Evolutionary conservation across 768 basidiomycete genomes (phyloP), one percentile per base, ranked within the genome.

Genomic region (Pleurotus salmoneostramineus): DNA sequence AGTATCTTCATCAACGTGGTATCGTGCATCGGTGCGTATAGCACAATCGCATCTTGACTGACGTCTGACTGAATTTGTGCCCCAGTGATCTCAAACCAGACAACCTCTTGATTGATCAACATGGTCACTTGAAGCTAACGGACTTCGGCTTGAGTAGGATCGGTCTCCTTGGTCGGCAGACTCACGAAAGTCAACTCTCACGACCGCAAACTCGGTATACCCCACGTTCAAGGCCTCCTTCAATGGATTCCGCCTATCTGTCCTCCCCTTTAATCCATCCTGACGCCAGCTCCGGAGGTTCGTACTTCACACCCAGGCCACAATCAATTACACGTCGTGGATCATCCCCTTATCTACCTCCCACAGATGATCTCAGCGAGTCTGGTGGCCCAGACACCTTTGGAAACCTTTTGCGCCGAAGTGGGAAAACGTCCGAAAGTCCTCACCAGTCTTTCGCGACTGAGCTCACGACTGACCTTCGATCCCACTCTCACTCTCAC

Each of bases 21-120:
- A 88, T 99, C 61, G 93, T 98, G 60, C 97, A 99, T 80, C 93
- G 96, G 96, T 95, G n/a, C n/a, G n/a, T n/a, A n/a, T n/a, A n/a
- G n/a, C n/a, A n/a, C n/a, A n/a, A n/a, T n/a, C n/a, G n/a, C n/a
- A n/a, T n/a, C n/a, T n/a, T n/a, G n/a, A n/a, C n/a, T n/a, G n/a
- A n/a, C n/a, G n/a, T n/a, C n/a, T n/a, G 36, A 60, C 52, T 49
- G 50, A 52, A 7, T 33, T 33, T 50, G 45, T n/a, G 58, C 56
- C 66, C 33, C 67, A 97, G 97, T 75, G 97, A 98, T 69, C 73
- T 98, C 60, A 98, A 98, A 69, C 97, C 97, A 11, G 97, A 99
- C 74, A 99, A 99, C 67, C 76, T 99, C 42, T 89, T 99, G 40
- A 98, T 99, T 65, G 96, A 99, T 72, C 84, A 92, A 50, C 88